phyloP scores from a whole-genome alignment of 2,329 filamentous ascomycete species.

The Taxawa tesnikishii region DNA sequence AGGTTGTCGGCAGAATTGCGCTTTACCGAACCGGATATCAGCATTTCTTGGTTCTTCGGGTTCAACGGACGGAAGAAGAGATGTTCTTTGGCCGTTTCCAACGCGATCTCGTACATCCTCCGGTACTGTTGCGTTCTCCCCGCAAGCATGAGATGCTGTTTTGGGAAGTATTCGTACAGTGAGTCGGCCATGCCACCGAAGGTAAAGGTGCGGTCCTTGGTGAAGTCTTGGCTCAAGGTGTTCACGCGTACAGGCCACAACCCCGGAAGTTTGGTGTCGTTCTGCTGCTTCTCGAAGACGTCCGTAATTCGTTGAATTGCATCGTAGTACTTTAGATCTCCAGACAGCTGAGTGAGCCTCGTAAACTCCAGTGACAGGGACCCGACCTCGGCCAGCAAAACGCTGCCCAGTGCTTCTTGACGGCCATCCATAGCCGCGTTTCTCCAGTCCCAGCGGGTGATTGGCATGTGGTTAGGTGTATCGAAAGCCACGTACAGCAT shows the following conservation, averaged over 20 bases:
- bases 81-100: slow-evolving; percentile 33
- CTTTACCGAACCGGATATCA: slow-evolving; percentile 37
- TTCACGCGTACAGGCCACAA: slow-evolving; percentile 50
- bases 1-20: slow-evolving; percentile 5
- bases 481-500: slow-evolving; percentile 56
- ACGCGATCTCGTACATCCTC: slow-evolving; percentile 34
- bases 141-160: slow-evolving; percentile 16
- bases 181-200: slow-evolving; percentile 22
- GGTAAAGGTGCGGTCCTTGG: slow-evolving; percentile 16
- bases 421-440: slow-evolving; percentile 11
- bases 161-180: slow-evolving; percentile 21
- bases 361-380: slow-evolving; percentile 52
- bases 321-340: slow-evolving; percentile 49
- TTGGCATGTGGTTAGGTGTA: slow-evolving; percentile 55
- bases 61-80: slow-evolving; percentile 33
- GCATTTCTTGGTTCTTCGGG: slow-evolving; percentile 29
- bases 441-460: slow-evolving; percentile 45
- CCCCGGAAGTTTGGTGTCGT: slow-evolving; percentile 44
- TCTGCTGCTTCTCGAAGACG: slow-evolving; percentile 42
- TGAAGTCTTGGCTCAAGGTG: slow-evolving; percentile 21
- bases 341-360: slow-evolving; percentile 50
- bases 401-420: slow-evolving; percentile 18
- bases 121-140: slow-evolving; percentile 24
- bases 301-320: slow-evolving; percentile 46
- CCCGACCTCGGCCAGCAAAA: slow-evolving; percentile 41